Base-by-base conservation (phyloP, 1,284 basidiomycete genomes). In the Ceratobasidium sp. region DNA sequence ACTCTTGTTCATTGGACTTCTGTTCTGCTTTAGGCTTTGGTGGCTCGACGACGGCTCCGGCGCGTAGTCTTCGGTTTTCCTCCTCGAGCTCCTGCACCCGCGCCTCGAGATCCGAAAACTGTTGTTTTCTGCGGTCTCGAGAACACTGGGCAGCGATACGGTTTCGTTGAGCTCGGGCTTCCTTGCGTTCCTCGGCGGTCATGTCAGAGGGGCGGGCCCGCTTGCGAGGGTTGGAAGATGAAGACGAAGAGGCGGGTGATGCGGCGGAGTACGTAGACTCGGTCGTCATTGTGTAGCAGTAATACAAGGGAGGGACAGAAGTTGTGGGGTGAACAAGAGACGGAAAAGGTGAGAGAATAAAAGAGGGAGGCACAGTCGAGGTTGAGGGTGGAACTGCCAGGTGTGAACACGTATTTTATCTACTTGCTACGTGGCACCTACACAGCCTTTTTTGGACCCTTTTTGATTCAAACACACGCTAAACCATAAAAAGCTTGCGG, bases 81-180 rank as follows among this genome's bases (percentile, higher is more conserved):
- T 79, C 77, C 75, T 82, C 80, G 56, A 82, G 80, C 74, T 81
- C 78, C 52, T 76, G 75, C 8, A 82, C 81, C 16, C 80, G 79
- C 11, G 71, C 75, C 74, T 81, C 79, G 74, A 81, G 77, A 72
- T 82, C 81, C 7, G 79, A 39, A 75, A 87, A 91, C 71, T 92
- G 89, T 25, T 85, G 87, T 76, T 92, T 92, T 69, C 89, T 83
- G 72, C 87, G 82, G 79, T 92, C 90, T 64, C 90, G 87, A 25
- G 87, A 89, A 80, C 91, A 89, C 80, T 91, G 90, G 8, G 90
- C 90, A 9, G 90, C 90, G 77, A 91, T 90, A 66, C 89, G 84
- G 77, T 91, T 91, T 70, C 90, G 84, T 78, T 91, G 89, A 19
- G 89, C 89, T 70, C 89, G 83, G 46, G 90, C 90, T 77, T 91